Percentiles rank a stretch among this genome's conserved stretches.
Conservation (phyloP, 2,329 filamentous ascomycete species). For the Trichothecium sympodiale region DNA sequence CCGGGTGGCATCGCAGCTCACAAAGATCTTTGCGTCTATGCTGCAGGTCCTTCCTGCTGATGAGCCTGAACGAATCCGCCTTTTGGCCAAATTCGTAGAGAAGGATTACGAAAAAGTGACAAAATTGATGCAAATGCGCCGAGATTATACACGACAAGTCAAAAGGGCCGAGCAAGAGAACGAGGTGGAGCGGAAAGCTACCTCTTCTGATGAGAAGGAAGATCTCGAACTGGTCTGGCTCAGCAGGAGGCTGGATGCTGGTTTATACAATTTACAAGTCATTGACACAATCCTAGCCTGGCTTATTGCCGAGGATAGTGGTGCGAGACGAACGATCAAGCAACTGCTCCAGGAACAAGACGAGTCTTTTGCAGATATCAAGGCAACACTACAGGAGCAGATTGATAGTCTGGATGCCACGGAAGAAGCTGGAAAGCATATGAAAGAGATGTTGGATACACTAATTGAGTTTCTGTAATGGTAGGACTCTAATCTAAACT, state of each 20-base stretch:
- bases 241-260: constrained; percentile 67
- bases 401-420: constrained; percentile 40
- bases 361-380: constrained; percentile 52
- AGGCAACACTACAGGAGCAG: constrained; percentile 54
- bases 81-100: constrained; percentile 89
- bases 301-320: constrained; percentile 81
- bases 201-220: constrained; percentile 18
- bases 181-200: constrained; percentile 8
- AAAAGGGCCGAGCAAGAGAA: constrained; percentile 45
- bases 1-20: constrained; percentile 63
- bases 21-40: constrained; percentile 76
- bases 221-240: constrained; percentile 63
- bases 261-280: constrained; percentile 71
- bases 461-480: constrained; percentile 37
- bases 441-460: constrained; percentile 42
- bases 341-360: constrained; percentile 56
- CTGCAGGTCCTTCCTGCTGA: constrained; percentile 69
- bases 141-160: constrained; percentile 55
- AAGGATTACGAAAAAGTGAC: constrained; percentile 80
- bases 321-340: constrained; percentile 55
- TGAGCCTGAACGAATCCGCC: constrained; percentile 67
- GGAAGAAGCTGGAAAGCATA: constrained; percentile 48
- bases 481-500: constrained; percentile 4
- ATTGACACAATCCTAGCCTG: constrained; percentile 81
- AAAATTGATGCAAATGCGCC: constrained; percentile 60